These are phyloP conservation scores for Centrapalus pauciflorus DNA, from an alignment of 129 eudicot species.

Conservation along the genomic window DNA sequence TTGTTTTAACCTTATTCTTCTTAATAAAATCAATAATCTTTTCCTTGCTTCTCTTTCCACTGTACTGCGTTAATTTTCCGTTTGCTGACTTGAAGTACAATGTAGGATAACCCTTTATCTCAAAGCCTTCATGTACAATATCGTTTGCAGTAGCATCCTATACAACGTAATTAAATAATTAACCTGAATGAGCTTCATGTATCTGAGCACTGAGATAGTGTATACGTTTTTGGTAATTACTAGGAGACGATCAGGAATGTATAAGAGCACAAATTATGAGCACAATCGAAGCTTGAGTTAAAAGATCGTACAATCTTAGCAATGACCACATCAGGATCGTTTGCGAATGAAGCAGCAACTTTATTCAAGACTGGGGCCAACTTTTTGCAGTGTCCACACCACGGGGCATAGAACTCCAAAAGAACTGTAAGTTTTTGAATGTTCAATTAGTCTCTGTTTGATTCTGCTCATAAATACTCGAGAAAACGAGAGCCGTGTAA, in stretches of 20 bases:
- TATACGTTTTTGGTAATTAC: not conserved
- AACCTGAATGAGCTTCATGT: not conserved
- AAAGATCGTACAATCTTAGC: slow-evolving; percentile 77
- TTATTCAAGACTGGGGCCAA: slow-evolving; percentile 90
- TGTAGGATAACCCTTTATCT: slow-evolving; percentile 83
- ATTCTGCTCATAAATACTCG: too few relatives aligned
- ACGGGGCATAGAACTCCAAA: slow-evolving; percentile 86
- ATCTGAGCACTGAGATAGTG: not conserved
- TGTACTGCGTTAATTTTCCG: slow-evolving; percentile 52
- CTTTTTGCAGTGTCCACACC: slow-evolving; percentile 96
- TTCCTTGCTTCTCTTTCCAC: slow-evolving; percentile 75
- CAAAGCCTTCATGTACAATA: slow-evolving; percentile 48
- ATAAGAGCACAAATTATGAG: not conserved
- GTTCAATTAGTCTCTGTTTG: not conserved
- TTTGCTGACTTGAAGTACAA: slow-evolving; percentile 77
- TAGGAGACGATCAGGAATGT: not conserved
- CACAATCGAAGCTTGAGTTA: not conserved
- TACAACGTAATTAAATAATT: not conserved
- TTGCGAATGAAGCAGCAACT: slow-evolving; percentile 66
- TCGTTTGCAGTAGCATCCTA: slow-evolving; percentile 96
- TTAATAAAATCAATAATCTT: slow-evolving; percentile 59
- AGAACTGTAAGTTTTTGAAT: slow-evolving; percentile 43
- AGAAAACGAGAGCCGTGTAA: too few relatives aligned
- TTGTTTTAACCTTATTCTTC: slow-evolving; percentile 49
- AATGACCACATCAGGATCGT: slow-evolving; percentile 57